Base-by-base conservation (phyloP, 768 basidiomycete species). In the Asterophora lycoperdoides region DNA sequence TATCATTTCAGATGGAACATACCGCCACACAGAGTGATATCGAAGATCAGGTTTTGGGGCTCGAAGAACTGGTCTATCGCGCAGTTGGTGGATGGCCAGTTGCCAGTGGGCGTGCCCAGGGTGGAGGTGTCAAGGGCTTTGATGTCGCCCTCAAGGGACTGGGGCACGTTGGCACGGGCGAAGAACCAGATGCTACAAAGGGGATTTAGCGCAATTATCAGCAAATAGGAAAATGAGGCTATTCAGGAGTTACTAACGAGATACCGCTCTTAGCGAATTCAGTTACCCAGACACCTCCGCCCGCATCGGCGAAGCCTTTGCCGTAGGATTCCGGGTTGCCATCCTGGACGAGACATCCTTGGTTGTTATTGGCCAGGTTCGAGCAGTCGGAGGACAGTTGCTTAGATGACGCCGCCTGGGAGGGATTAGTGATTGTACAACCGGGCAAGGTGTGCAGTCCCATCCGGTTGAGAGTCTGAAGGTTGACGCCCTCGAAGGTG, bases 401-500 rank as follows among this genome's bases (percentile, higher is more conserved):
- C 10, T 44, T 49, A 5, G 79, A 59, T 0, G 71, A 76, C 42
- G 81, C 77, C 3, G 75, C 67, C 59, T 83, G 75, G 1, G 69
- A 64, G 2, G 79, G 72, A 30, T 68, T 67, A 17, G 70, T 64
- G 56, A 79, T 76, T 0, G 63, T 75, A 63, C 85, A 85, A 4
- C 81, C 80, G 0, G 78, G 63, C 34, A 73, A 69, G 0, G 88
- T 88, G 64, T 92, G 89, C 11, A 91, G 68, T 6, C 72, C 75
- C 74, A 86, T 81, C 61, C 86, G 84, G 52, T 84, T 88, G 46
- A 70, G 68, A 2, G 72, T 70, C 36, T 76, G 76, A 39, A 76
- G 60, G 65, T 93, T 93, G 54, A 92, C 83, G 30, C 82, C 86
- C 64, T 93, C 90, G 51, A 93, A 79, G 7, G 85, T 86, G 62